Base-by-base conservation (phyloP, 495 filamentous ascomycete species). In the Venustampulla echinocandica region DNA sequence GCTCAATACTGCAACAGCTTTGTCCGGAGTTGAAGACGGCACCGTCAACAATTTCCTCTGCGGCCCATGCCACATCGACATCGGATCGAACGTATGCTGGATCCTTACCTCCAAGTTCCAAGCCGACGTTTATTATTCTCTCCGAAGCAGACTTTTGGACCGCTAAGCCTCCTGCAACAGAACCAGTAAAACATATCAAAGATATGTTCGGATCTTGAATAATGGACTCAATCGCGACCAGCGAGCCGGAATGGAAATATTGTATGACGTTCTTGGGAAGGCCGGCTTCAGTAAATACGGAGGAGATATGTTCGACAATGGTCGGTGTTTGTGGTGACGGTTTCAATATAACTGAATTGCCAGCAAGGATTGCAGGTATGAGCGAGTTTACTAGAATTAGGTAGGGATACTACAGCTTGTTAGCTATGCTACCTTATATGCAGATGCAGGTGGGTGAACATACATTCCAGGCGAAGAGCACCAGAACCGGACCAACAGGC, bases 21-120 rank as follows among this genome's bases (percentile, higher is more conserved):
- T 98, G 92, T 17, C 92, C 92, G 23, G 87, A 93, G 66, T 96
- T 98, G 71, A 96, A 98, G 30, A 98, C 70, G 2, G 90, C 87
- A 3, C 90, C 88, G 56, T 95, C 90, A 22, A 95, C 85, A 48
- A 95, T 87, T 64, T 94, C 87, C 56, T 85, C 87, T 1, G 90
- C 90, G 0, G 83, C 90, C 90, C 88, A 95, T 22, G 76, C 75
- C 17, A 93, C 64, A 59, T 95, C 86, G 1, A 95, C 87, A 61
- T 96, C 90, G 10, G 71, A 75, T 42, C 89, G 74, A 14, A 96
- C 74, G 55, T 95, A 95, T 7, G 90, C 90, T 2, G 90, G 86
- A 61, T 95, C 90, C 52, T 96, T 96, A 30, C 90, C 90, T 24
- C 90, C 90, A 7, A 95, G 79, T 55, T 96, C 90, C 2, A 96